phyloP scores from a whole-genome alignment of 1,284 basidiomycete genomes.

The Marasmius tenuissimus region DNA sequence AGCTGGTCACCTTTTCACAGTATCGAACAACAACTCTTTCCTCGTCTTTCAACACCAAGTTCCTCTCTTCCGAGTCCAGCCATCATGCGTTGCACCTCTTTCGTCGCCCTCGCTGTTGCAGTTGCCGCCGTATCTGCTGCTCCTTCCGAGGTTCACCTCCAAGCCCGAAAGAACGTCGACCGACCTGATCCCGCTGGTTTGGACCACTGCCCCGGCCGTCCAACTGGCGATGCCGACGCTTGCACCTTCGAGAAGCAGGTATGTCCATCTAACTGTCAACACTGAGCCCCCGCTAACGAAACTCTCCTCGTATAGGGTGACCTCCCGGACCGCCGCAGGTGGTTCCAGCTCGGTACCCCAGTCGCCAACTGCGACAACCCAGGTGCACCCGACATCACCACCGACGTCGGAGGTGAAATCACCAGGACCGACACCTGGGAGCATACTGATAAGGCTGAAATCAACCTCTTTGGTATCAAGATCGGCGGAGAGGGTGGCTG shows the following conservation, averaged over 20 bases:
- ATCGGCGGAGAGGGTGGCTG: constrained; percentile 1
- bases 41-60: too few species aligned
- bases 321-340: background rate
- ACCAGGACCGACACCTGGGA: background rate
- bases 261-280: background rate
- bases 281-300: background rate
- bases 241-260: background rate
- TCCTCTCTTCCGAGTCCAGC: background rate
- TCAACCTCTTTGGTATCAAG: constrained; percentile 2
- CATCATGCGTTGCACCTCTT: background rate
- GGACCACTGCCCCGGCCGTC: background rate
- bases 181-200: background rate
- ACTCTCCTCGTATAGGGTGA: background rate
- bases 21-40: background rate
- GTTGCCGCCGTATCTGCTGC: background rate
- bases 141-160: background rate
- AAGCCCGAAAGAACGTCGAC: background rate
- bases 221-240: background rate
- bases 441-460: background rate
- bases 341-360: background rate
- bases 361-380: background rate
- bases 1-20: too few species aligned
- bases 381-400: background rate
- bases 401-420: constrained; percentile 1
- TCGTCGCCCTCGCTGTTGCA: background rate